Evolutionary conservation across 345 rosid genomes (phyloP).

Genomic region (Arabis hirsuta): DNA sequence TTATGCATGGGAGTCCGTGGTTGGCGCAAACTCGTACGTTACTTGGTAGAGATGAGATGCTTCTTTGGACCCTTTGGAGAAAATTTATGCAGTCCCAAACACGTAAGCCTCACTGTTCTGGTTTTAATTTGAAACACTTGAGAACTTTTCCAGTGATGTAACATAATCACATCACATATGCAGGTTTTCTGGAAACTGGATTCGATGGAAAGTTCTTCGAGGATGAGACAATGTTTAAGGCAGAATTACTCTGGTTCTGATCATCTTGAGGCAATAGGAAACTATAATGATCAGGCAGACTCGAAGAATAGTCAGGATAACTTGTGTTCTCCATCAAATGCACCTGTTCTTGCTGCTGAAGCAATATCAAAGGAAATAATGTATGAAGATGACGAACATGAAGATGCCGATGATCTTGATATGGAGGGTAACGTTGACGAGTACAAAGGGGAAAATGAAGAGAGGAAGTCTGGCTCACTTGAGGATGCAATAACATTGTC

Average conservation of each 20-base stretch:
- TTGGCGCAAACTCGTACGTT: slow-evolving; percentile 91
- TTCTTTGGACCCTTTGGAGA: slow-evolving; percentile 81
- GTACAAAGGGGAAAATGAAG: slow-evolving; percentile 47
- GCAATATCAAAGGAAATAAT: slow-evolving; percentile 70
- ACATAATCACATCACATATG: slow-evolving; percentile 28
- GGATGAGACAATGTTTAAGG: slow-evolving; percentile 87
- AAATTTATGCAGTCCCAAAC: slow-evolving; percentile 56
- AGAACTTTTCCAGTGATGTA: slow-evolving; percentile 20
- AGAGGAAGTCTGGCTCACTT: slow-evolving; percentile 50
- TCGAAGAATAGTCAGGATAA: slow-evolving; percentile 46
- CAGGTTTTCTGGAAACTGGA: slow-evolving; percentile 95
- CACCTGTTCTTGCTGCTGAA: slow-evolving; percentile 70
- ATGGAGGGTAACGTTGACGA: slow-evolving; percentile 49
- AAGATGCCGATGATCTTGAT: slow-evolving; percentile 55
- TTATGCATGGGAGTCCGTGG: slow-evolving; percentile 65
- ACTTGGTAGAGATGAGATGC: slow-evolving; percentile 80
- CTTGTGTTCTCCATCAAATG: slow-evolving; percentile 53
- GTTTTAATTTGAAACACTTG: not conserved
- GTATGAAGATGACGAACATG: slow-evolving; percentile 75
- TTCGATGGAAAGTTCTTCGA: slow-evolving; percentile 87
- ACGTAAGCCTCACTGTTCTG: slow-evolving; percentile 52
- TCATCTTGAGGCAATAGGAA: slow-evolving; percentile 77
- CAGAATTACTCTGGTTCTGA: slow-evolving; percentile 66
- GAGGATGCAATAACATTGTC: slow-evolving; percentile 55
- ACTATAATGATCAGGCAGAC: slow-evolving; percentile 59